These are phyloP conservation scores for Auricularia cornea DNA, from an alignment of 768 basidiomycete genomes.

Conservation along the genomic window DNA sequence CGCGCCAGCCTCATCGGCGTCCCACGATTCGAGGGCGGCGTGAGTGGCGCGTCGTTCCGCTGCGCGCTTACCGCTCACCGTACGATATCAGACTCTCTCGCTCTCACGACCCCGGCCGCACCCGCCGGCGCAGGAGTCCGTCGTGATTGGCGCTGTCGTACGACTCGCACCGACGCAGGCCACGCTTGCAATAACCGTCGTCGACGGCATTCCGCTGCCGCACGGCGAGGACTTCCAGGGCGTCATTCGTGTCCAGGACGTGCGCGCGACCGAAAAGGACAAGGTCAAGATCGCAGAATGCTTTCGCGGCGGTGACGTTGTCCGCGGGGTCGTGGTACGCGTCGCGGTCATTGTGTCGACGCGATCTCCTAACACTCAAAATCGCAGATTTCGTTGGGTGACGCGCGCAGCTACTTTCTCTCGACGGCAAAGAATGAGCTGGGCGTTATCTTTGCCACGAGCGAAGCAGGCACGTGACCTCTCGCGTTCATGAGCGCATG, in stretches of 20 bases:
- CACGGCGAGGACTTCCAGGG: conserved; percentile 83
- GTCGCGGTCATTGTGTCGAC: neutral
- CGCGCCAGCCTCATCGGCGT: conserved; percentile 67
- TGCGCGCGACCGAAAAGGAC: conserved; percentile 85
- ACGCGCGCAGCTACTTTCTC: conserved; percentile 85
- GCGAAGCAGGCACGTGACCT: conserved; percentile 58
- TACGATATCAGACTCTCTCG: conserved; percentile 41
- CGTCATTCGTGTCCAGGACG: conserved; percentile 81
- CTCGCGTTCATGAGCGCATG: neutral
- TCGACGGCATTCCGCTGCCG: conserved; percentile 77
- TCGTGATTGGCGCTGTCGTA: conserved; percentile 74
- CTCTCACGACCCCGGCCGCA: conserved; percentile 62
- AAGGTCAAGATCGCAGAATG: conserved; percentile 84
- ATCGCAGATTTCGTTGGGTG: conserved; percentile 77
- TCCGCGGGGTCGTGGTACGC: conserved; percentile 77
- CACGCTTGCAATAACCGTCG: conserved; percentile 71
- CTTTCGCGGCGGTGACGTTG: conserved; percentile 87
- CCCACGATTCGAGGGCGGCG: conserved; percentile 53
- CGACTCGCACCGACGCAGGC: conserved; percentile 82
- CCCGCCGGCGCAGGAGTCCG: conserved; percentile 65
- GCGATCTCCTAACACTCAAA: neutral
- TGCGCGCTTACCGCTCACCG: conserved; percentile 4
- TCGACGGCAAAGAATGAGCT: conserved; percentile 86
- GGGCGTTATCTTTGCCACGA: conserved; percentile 85
- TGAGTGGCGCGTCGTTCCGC: conserved; percentile 33